Percentiles rank a stretch among this genome's conserved stretches.
These are phyloP conservation scores for Giardia duodenalis DNA, from an alignment of 208 protist genomes.

Conservation along the genomic window DNA sequence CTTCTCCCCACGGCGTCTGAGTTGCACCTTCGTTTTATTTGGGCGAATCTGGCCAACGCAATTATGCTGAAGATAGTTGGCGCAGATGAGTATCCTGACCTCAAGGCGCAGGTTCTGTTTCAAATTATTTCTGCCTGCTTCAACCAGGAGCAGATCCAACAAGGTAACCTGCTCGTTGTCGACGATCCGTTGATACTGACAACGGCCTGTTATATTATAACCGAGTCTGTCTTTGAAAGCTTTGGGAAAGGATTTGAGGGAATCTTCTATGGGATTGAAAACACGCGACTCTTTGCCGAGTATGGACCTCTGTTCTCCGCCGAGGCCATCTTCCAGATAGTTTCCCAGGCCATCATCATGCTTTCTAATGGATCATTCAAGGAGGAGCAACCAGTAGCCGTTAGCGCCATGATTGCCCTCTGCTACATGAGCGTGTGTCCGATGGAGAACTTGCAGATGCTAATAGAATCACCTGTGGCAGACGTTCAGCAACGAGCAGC, in stretches of 20 bases:
- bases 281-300: not conserved
- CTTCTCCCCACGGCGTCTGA: not conserved
- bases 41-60: not conserved
- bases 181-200: not conserved
- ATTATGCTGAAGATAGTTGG: conserved; percentile 5
- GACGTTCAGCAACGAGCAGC: not conserved
- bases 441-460: not conserved
- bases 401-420: not conserved
- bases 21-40: not conserved
- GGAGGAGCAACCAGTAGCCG: not conserved
- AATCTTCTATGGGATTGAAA: conserved; percentile 9
- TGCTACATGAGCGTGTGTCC: not conserved
- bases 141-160: not conserved
- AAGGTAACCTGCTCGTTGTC: not conserved
- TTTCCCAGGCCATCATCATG: not conserved
- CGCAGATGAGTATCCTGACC: not conserved
- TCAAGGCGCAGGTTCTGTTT: not conserved
- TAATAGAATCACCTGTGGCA: not conserved
- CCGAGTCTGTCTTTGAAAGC: not conserved
- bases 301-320: not conserved
- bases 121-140: not conserved
- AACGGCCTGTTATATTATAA: not conserved
- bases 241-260: not conserved
- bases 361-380: not conserved
- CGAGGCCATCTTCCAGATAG: conserved; percentile 1